Evolutionary conservation across 2,329 filamentous ascomycete species (phyloP).

Genomic region (Neonectria coccinea): DNA sequence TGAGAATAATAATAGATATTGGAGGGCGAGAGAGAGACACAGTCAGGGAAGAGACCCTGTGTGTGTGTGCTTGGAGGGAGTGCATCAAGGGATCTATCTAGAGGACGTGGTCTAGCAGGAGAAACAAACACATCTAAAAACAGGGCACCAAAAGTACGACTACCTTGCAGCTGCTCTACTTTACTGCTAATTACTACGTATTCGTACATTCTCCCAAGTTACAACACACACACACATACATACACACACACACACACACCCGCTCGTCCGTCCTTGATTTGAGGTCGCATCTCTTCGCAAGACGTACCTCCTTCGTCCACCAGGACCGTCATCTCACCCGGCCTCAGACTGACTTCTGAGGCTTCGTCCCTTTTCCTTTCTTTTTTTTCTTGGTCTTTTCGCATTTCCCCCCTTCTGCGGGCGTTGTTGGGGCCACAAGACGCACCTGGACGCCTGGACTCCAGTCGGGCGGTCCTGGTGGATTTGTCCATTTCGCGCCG

Average conservation of each 20-base stretch:
- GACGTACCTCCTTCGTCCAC: constrained; percentile 14
- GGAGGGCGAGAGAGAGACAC: not conserved
- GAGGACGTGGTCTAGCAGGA: not conserved
- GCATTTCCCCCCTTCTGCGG: constrained; percentile 14
- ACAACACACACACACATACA: too few species aligned
- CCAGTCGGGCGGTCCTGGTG: not conserved
- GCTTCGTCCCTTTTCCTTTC: not conserved
- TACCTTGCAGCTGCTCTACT: too few species aligned
- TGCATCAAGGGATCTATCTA: not conserved
- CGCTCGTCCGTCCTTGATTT: not conserved
- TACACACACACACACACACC: too few species aligned
- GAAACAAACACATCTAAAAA: not conserved
- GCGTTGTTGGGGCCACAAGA: constrained; percentile 17
- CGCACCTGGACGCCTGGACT: not conserved
- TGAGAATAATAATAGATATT: too few species aligned
- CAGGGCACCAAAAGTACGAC: not conserved
- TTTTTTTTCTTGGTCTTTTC: constrained; percentile 28
- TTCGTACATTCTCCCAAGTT: too few species aligned
- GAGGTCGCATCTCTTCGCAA: constrained; percentile 12
- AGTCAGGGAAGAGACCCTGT: too few species aligned
- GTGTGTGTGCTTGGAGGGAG: too few species aligned
- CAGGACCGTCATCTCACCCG: not conserved
- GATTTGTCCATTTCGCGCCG: not conserved
- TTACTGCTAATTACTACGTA: too few species aligned
- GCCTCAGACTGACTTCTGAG: not conserved